These are phyloP conservation scores for Sporothrix pallida DNA, from an alignment of 2,329 filamentous ascomycete species.

Conservation along the genomic window DNA sequence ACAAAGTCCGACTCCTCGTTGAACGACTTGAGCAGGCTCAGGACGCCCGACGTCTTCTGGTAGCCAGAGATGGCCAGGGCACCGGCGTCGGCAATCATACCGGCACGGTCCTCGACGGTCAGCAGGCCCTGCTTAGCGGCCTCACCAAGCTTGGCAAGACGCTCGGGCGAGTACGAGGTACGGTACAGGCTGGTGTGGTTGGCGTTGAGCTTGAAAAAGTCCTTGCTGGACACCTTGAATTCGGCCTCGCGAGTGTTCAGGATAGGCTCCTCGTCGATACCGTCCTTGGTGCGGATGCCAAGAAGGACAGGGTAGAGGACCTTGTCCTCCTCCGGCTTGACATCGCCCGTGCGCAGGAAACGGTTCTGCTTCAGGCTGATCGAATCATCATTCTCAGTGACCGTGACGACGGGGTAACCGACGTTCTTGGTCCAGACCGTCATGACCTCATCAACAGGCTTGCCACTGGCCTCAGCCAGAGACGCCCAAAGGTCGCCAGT, in stretches of 20 bases:
- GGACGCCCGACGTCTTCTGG: slow-evolving; percentile 87
- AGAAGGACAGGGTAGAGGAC: slow-evolving; percentile 90
- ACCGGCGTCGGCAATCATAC: slow-evolving; percentile 93
- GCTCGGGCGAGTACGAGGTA: slow-evolving; percentile 82
- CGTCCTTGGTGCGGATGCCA: slow-evolving; percentile 81
- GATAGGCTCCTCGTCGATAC: slow-evolving; percentile 77
- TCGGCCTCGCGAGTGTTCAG: slow-evolving; percentile 72
- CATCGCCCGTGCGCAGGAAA: slow-evolving; percentile 89
- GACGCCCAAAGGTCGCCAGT: slow-evolving; percentile 91
- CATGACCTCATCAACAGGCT: slow-evolving; percentile 89
- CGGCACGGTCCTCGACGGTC: slow-evolving; percentile 87
- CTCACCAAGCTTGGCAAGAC: slow-evolving; percentile 84
- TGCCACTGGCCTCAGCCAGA: slow-evolving; percentile 85
- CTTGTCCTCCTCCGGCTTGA: slow-evolving; percentile 89
- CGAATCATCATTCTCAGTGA: slow-evolving; percentile 74
- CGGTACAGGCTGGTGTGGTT: slow-evolving; percentile 93
- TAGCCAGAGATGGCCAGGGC: slow-evolving; percentile 89
- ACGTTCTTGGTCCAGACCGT: slow-evolving; percentile 97
- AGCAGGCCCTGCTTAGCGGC: slow-evolving; percentile 82
- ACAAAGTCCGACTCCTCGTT: slow-evolving; percentile 86
- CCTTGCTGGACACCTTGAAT: slow-evolving; percentile 76
- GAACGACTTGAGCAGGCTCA: slow-evolving; percentile 85
- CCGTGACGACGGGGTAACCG: slow-evolving; percentile 87
- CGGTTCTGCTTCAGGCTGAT: slow-evolving; percentile 94
- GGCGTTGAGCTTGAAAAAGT: slow-evolving; percentile 97